Base-by-base conservation (phyloP, 305 asterid genomes). In the Fraxinus xanthoxyloides region DNA sequence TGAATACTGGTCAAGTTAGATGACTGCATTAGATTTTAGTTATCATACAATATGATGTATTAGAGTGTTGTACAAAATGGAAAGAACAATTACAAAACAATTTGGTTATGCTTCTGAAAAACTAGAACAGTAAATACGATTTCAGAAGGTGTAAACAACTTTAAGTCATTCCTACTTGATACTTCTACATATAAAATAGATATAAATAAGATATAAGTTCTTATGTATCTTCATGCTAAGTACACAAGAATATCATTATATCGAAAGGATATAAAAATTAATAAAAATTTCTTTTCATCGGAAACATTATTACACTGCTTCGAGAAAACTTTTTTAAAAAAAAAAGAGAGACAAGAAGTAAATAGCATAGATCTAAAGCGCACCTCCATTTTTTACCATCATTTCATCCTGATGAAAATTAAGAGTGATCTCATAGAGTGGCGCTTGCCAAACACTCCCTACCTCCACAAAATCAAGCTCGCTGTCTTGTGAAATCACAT, bases 361-460 rank as follows among this genome's bases (percentile, higher is more conserved):
- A 75, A 21, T 21, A 77, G 63, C 24, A 21, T 34, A 54, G 19
- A 77, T 15, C 15, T 26, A 12, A 30, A 80, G 23, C 85, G 51
- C 4, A 92, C 93, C 95, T 90, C 84, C 87, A 80, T 81, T 77
- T 80, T 81, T 80, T 63, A 54, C 61, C 36, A 80, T 17, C 54
- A 75, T 51, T 35, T 79, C 87, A 36, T 89, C 92, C 82, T 82
- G 86, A 74, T 65, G 78, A 76, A 73, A 85, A 76, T 86, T 85
- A 59, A 94, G 91, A 80, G 81, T 70, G 72, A 95, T 90, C 83
- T 95, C 97, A 77, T 85, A 94, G 19, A 92, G 83, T 0, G 92
- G 92, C 72, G 97, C 93, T 90, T 95, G 98, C 95, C 97, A 94
- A 86, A 91, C 92, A 83, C 89, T 83, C 84, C 96, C 97, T 24